A percentile compares a stretch with the other conserved stretches of the same genome.
Evolutionary conservation across 257 asterid genomes (phyloP).

Genomic region (Ajuga chamaepitys): DNA sequence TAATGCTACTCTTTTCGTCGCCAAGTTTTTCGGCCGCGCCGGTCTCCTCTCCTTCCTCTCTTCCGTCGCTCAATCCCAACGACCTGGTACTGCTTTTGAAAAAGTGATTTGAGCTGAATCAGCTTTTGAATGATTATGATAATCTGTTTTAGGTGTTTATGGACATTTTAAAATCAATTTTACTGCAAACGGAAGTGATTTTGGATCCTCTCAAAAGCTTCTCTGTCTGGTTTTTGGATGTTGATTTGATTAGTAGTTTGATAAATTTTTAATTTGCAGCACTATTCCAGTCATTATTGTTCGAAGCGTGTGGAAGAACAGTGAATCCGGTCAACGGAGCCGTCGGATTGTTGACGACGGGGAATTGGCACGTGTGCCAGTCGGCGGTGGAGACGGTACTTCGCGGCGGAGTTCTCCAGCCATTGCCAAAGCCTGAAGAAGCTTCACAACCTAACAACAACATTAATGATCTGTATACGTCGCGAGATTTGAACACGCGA

Average conservation of each 20-base stretch:
- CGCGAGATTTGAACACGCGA: constrained; percentile 21
- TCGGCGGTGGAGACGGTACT: constrained; percentile 82
- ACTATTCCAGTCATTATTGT: constrained; percentile 64
- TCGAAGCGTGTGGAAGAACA: constrained; percentile 85
- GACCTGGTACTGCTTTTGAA: too few relatives aligned
- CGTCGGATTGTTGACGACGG: constrained; percentile 65
- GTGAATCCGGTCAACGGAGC: constrained; percentile 84
- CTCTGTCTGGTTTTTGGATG: too few relatives aligned
- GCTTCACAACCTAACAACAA: constrained; percentile 3
- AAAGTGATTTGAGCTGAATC: too few relatives aligned
- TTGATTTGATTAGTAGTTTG: background rate
- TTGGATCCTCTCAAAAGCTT: too few relatives aligned
- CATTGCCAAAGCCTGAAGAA: constrained; percentile 22
- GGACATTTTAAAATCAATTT: too few relatives aligned
- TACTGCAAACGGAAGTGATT: too few relatives aligned
- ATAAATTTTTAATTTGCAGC: constrained; percentile 38
- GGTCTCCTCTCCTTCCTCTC: constrained; percentile 85
- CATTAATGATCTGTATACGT: constrained; percentile 14
- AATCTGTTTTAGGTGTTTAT: too few relatives aligned
- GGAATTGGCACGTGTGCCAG: constrained; percentile 82
- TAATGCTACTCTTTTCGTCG: constrained; percentile 81
- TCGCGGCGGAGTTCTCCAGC: constrained; percentile 46
- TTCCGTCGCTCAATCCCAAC: constrained; percentile 53
- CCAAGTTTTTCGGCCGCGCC: constrained; percentile 89
- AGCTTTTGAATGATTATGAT: too few relatives aligned